Percentiles rank a stretch among this genome's conserved stretches.
Evolutionary conservation across 176 grass and related monocot species (phyloP).

Genomic region (Elaeis guineensis): DNA sequence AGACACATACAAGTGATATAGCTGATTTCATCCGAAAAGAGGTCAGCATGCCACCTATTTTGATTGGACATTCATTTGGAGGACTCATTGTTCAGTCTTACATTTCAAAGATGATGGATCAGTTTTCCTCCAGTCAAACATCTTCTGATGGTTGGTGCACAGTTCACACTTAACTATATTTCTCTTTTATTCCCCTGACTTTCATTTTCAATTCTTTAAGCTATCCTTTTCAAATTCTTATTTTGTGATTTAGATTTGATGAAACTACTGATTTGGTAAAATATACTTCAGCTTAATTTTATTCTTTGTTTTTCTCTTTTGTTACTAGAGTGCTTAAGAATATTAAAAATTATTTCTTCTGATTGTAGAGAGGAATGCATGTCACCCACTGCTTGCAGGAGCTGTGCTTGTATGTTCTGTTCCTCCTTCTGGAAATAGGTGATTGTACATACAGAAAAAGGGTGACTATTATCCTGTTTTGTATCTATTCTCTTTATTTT

Average conservation of each 20-base stretch:
- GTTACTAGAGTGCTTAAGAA: constrained; percentile 4
- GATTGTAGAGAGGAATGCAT: constrained; percentile 15
- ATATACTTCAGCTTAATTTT: no score
- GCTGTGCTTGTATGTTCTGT: constrained; percentile 80
- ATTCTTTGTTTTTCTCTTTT: background rate
- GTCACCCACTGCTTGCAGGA: constrained; percentile 52
- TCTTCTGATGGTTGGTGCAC: background rate
- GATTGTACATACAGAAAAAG: background rate
- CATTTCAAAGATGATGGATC: constrained; percentile 52
- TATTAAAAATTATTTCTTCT: constrained; percentile 11
- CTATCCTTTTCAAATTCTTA: no score
- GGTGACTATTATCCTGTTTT: background rate
- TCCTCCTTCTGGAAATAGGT: constrained; percentile 92
- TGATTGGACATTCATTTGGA: constrained; percentile 94
- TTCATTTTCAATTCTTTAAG: no score
- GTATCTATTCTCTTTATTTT: constrained; percentile 1
- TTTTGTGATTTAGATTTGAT: no score
- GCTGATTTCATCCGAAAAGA: constrained; percentile 77
- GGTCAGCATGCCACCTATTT: constrained; percentile 37
- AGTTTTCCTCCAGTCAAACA: constrained; percentile 11
- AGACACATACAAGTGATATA: constrained; percentile 70
- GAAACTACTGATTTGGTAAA: no score
- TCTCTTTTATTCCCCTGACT: background rate
- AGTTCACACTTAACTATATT: background rate
- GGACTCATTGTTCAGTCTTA: constrained; percentile 89